phyloP scores from a whole-genome alignment of 2,329 filamentous ascomycete genomes.

The Trichoderma gracile region DNA sequence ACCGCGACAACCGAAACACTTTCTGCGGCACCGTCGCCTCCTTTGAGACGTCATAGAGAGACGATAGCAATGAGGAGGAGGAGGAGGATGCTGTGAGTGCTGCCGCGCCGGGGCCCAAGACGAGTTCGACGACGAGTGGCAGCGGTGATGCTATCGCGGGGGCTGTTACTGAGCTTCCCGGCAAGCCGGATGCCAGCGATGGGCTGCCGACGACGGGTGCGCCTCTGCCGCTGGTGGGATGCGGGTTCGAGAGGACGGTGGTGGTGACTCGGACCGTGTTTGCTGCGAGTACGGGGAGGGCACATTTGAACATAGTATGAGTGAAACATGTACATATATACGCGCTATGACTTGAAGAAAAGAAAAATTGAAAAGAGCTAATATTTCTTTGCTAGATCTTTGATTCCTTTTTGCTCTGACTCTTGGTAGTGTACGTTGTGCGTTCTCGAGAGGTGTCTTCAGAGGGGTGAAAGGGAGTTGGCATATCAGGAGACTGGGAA shows the following conservation, averaged over 20 bases:
- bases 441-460: no score
- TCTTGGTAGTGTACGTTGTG: no score
- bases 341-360: constrained; percentile 6
- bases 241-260: constrained; percentile 3
- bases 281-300: not conserved
- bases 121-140: not conserved
- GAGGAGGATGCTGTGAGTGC: not conserved
- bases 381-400: not conserved
- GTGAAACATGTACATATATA: constrained; percentile 23
- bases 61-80: constrained; percentile 5
- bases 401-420: not conserved
- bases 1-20: constrained; percentile 64
- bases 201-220: not conserved
- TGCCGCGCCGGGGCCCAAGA: constrained; percentile 3
- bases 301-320: constrained; percentile 25
- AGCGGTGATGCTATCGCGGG: not conserved
- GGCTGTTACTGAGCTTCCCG: not conserved
- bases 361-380: no score
- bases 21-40: constrained; percentile 63
- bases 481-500: no score
- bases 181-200: not conserved
- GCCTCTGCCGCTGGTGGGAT: constrained; percentile 1
- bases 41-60: constrained; percentile 42
- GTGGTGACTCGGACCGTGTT: constrained; percentile 20
- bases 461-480: no score